A percentile compares a stretch with the other conserved stretches of the same genome.
phyloP scores from a whole-genome alignment of 1,284 basidiomycete genomes.

The Ganoderma lingzhi region DNA sequence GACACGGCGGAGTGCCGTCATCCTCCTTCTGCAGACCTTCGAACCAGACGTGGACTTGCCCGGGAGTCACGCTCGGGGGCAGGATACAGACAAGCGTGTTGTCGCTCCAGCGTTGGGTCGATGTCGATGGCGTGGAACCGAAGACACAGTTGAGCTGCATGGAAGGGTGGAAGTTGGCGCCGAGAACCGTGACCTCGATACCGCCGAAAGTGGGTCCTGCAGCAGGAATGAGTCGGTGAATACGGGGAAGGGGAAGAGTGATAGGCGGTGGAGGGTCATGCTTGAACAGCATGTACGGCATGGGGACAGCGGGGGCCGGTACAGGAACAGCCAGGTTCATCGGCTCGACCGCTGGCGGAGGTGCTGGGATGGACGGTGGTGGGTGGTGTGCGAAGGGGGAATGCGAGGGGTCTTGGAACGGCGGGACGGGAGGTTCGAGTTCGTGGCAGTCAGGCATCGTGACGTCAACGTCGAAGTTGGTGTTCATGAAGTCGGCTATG shows the following conservation, averaged over 20 bases:
- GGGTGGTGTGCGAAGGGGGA: slow-evolving; percentile 1
- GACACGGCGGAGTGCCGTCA: slow-evolving; percentile 60
- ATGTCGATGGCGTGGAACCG: slow-evolving; percentile 84
- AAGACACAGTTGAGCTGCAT: slow-evolving; percentile 84
- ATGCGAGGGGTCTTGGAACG: slow-evolving; percentile 30
- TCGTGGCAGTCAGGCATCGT: slow-evolving; percentile 38
- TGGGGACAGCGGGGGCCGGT: slow-evolving; percentile 36
- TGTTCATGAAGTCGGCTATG: slow-evolving; percentile 26
- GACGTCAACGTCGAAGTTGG: slow-evolving; percentile 37
- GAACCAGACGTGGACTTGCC: slow-evolving; percentile 91
- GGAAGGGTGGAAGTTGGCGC: slow-evolving; percentile 84
- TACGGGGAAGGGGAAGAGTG: slow-evolving; percentile 65
- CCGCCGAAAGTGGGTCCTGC: slow-evolving; percentile 94
- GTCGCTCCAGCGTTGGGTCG: slow-evolving; percentile 92
- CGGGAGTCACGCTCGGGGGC: slow-evolving; percentile 85
- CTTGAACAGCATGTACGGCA: slow-evolving; percentile 70
- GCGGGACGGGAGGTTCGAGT: slow-evolving; percentile 27
- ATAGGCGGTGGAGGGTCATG: slow-evolving; percentile 53
- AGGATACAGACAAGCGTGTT: slow-evolving; percentile 94
- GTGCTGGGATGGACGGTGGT: slow-evolving; percentile 24
- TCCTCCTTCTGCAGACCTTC: slow-evolving; percentile 73
- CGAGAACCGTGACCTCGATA: slow-evolving; percentile 94
- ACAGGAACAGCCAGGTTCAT: slow-evolving; percentile 34
- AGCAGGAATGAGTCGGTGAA: slow-evolving; percentile 89
- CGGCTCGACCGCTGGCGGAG: slow-evolving; percentile 36